A percentile compares a stretch with the other conserved stretches of the same genome.
phyloP scores from a whole-genome alignment of 768 basidiomycete genomes.

The Phylloporus scabripes region DNA sequence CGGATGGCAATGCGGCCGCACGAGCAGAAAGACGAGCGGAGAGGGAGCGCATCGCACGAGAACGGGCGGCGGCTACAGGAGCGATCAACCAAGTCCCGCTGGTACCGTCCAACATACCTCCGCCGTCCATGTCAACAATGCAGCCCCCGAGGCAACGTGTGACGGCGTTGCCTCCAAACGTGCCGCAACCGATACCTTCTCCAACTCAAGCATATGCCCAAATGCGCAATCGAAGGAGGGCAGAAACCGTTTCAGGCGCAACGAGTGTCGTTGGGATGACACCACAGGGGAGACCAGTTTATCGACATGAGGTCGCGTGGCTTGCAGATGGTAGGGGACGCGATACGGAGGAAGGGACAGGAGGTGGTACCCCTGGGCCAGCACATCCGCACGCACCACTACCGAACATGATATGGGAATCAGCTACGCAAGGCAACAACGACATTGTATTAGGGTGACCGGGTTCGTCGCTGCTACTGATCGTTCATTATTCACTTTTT shows the following conservation, averaged over 20 bases:
- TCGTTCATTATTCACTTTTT: background rate
- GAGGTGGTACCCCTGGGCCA: conserved; percentile 16
- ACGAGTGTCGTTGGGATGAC: conserved; percentile 25
- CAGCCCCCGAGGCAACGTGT: conserved; percentile 26
- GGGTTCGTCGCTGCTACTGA: conserved; percentile 2
- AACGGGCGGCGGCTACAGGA: conserved; percentile 11
- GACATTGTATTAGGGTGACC: conserved; percentile 29
- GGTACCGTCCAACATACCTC: conserved; percentile 10
- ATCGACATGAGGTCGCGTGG: conserved; percentile 28
- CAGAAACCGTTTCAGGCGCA: conserved; percentile 32
- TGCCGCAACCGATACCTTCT: conserved; percentile 20
- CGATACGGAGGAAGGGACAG: conserved; percentile 17
- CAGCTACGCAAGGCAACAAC: conserved; percentile 24
- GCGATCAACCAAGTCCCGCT: conserved; percentile 12
- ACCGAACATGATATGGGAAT: conserved; percentile 27
- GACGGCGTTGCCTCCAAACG: conserved; percentile 25
- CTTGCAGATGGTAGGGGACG: conserved; percentile 18
- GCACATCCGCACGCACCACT: conserved; percentile 17
- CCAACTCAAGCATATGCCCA: conserved; percentile 17
- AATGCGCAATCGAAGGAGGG: conserved; percentile 27
- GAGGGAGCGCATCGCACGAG: conserved; percentile 30
- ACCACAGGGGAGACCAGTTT: conserved; percentile 24
- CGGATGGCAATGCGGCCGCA: conserved; percentile 12
- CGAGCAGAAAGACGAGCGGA: conserved; percentile 35
- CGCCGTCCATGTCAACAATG: conserved; percentile 6